phyloP scores from a whole-genome alignment of 2,329 filamentous ascomycete genomes.

The Apiospora koreana region DNA sequence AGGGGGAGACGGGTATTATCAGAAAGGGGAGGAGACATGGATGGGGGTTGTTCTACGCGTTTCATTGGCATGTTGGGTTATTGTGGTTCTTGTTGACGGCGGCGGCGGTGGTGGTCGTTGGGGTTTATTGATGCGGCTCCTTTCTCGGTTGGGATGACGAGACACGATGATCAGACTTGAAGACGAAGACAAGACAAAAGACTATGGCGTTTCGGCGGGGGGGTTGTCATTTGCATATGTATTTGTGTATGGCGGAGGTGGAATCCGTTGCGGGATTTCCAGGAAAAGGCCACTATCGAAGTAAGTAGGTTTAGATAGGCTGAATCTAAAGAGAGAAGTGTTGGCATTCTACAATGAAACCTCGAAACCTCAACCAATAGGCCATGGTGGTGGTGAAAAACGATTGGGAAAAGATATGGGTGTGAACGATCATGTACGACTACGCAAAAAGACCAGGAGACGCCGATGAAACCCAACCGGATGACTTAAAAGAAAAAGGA shows the following conservation, averaged over 20 bases:
- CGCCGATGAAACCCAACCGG: neutral
- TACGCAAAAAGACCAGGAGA: conserved; percentile 1
- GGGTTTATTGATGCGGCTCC: neutral
- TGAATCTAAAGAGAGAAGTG: neutral
- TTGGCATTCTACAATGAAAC: neutral
- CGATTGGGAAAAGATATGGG: neutral
- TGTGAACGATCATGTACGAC: neutral
- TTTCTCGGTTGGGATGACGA: neutral
- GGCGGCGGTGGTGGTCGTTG: too few relatives aligned
- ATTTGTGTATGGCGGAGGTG: too few relatives aligned
- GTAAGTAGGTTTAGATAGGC: neutral
- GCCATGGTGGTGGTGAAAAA: neutral
- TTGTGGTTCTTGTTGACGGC: neutral
- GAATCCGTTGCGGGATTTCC: neutral
- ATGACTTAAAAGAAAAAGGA: too few relatives aligned
- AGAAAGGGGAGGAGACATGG: too few relatives aligned
- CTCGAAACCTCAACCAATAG: too few relatives aligned
- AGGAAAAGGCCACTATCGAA: neutral
- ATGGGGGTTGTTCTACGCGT: neutral
- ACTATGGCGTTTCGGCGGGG: neutral
- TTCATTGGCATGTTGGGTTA: neutral
- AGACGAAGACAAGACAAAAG: neutral
- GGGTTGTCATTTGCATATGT: neutral
- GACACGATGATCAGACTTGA: neutral
- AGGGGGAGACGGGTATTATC: neutral